These are phyloP conservation scores for Citrus maxima DNA, from an alignment of 345 rosid species.

Conservation along the genomic window DNA sequence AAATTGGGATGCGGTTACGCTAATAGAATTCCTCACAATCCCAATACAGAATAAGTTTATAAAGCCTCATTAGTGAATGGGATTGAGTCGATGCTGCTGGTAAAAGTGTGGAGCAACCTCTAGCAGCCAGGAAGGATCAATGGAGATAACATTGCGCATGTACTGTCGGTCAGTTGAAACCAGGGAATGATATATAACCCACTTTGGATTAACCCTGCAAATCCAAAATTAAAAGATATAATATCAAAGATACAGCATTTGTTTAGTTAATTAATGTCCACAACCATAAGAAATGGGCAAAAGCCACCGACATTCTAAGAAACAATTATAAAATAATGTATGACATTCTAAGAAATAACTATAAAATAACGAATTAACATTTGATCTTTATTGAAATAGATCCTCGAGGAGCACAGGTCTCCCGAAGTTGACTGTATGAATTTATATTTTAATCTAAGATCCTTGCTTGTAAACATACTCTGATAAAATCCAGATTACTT, in stretches of 20 bases:
- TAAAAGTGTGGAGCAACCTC: slow-evolving; percentile 86
- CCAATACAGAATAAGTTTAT: background rate
- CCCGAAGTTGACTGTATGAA: background rate
- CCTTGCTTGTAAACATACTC: background rate
- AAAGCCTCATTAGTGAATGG: slow-evolving; percentile 15
- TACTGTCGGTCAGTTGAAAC: slow-evolving; percentile 89
- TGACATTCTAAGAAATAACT: background rate
- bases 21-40: background rate
- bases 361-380: background rate
- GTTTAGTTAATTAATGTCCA: background rate
- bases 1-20: background rate
- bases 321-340: background rate
- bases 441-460: background rate
- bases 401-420: background rate
- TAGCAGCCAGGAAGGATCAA: slow-evolving; percentile 78
- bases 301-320: background rate
- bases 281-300: background rate
- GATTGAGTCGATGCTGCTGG: slow-evolving; percentile 42
- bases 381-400: background rate
- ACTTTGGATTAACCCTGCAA: slow-evolving; percentile 90
- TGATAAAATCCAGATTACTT: background rate
- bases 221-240: background rate
- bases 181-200: slow-evolving; percentile 76
- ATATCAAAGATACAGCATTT: background rate
- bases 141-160: slow-evolving; percentile 76